Base-by-base conservation (phyloP, 345 rosid species). In the Theobroma cacao region DNA sequence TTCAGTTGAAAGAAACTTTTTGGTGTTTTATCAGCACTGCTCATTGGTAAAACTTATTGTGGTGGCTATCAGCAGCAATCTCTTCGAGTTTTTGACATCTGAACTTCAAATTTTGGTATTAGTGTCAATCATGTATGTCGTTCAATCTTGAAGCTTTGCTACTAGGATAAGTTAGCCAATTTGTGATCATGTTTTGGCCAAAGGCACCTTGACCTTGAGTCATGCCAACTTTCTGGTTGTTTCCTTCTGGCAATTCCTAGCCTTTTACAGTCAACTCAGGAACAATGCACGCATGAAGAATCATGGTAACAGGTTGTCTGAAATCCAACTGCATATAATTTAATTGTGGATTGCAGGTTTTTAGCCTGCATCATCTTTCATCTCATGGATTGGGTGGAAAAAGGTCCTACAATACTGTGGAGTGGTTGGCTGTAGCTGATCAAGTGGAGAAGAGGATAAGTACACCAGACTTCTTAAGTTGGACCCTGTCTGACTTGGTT, bases 141-240 rank as follows among this genome's bases (percentile, higher is more conserved):
- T 48, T 15, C 94, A 4, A 87, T 89, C 85, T 77, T 90, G 79
- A 87, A 95, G 40, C 15, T 13, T 3, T 13, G 15, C 4, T 45
- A 40, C 45, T 4, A 38, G 43, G 3, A 9, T 1, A 10, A 43
- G 47, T 43, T 43, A 1, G 47, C 55, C 5, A 50, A 17, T 17
- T 50, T 50, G 8, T 50, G 55, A 3, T 50, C 53, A 48, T 48
- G n/a, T 48, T 15, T 48, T 17, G 17, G n/a, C 26, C 24, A 1
- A 2, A 8, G 3, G 26, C 24, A 53, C 3, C 24, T 50, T 5
- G 22, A 53, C 3, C 24, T 50, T 5, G 22, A 50, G 56, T 50
- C 56, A 17, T 2, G 52, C 28, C 59, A n/a, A n/a, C 26, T 47
- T 47, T 47, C n/a, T 14, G 52, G 52, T 14, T 15, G 55, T 50